A percentile compares a stretch with the other conserved stretches of the same genome.
phyloP scores from a whole-genome alignment of 768 basidiomycete species.

The Lentinula guzmanii region DNA sequence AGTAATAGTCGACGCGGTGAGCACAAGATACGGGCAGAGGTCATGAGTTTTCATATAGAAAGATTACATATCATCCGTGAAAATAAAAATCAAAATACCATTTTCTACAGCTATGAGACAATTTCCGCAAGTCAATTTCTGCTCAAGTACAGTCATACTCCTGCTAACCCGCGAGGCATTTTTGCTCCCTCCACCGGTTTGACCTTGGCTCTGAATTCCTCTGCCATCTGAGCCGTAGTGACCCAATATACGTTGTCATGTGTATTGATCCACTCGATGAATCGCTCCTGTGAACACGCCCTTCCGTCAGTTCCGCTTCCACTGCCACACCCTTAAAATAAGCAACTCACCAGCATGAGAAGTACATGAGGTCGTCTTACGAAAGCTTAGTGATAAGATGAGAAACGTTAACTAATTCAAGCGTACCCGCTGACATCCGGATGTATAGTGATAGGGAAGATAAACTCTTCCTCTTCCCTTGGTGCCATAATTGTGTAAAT shows the following conservation, averaged over 20 bases:
- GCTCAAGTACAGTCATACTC: neutral
- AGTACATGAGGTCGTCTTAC: conserved; percentile 61
- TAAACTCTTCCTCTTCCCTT: conserved; percentile 58
- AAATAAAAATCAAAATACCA: no score
- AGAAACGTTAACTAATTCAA: neutral
- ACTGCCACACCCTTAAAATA: neutral
- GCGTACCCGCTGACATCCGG: conserved; percentile 68
- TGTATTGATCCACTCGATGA: conserved; percentile 70
- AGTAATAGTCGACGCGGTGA: no score
- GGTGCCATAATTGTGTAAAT: conserved; percentile 6
- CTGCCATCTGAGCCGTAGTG: conserved; percentile 61
- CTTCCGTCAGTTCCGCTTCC: neutral
- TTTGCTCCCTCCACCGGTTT: conserved; percentile 40
- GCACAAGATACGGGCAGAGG: no score
- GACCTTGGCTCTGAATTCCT: conserved; percentile 51
- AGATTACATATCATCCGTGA: no score
- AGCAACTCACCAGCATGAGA: conserved; percentile 48
- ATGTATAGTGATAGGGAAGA: conserved; percentile 73
- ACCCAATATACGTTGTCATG: conserved; percentile 69
- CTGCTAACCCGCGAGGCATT: conserved; percentile 46
- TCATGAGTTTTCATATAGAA: neutral
- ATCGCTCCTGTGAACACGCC: conserved; percentile 42
- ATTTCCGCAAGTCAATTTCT: no score
- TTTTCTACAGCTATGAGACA: no score
- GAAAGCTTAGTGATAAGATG: conserved; percentile 2